Evolutionary conservation across 768 basidiomycete genomes (phyloP), one percentile per base, ranked within the genome.

Genomic region (Boletus reticulatus): DNA sequence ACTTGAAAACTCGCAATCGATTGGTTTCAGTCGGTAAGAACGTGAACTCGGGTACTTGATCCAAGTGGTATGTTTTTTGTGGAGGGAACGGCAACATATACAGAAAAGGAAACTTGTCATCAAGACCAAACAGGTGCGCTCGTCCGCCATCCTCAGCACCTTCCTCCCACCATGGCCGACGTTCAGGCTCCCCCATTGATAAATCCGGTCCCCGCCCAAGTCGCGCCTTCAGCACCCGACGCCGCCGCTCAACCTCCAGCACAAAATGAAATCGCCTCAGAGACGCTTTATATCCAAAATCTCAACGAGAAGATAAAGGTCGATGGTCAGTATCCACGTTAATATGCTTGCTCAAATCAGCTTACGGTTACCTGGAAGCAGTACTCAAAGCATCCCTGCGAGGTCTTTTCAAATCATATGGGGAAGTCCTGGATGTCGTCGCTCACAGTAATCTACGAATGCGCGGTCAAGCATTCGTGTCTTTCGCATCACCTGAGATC

Each of bases 391-490:
- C 91, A 50, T 92, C 94, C 4, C 76, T 99, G 44, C 81, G 84
- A 13, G 88, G 88, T 34, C 79, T 99, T 31, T 98, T 99, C 81
- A 93, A 93, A 72, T 81, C 87, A 14, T 99, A 98, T 66, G 93
- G 94, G 13, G 87, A 91, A 58, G 89, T 99, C 17, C 74, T 98
- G 27, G 93, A 96, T 67, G 93, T 99, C n/a, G 89, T 94, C 19
- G 94, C 95, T 11, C 97, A 99, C 72, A 75, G 79, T 50, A 98
- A 97, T 77, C 74, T 99, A 57, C 86, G 97, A 38, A 99, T 99
- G 97, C 82, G 97, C 38, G 97, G 97, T 16, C 97, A 99, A 75
- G 97, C 97, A 4, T 99, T 99, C 68, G 92, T 99, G 37, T 93
- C 92, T 37, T 97, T 99, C 71, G 80, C 80, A 53, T 85, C 85